Base-by-base conservation (phyloP, 2,329 filamentous ascomycete species). In the Colletotrichum sp. region DNA sequence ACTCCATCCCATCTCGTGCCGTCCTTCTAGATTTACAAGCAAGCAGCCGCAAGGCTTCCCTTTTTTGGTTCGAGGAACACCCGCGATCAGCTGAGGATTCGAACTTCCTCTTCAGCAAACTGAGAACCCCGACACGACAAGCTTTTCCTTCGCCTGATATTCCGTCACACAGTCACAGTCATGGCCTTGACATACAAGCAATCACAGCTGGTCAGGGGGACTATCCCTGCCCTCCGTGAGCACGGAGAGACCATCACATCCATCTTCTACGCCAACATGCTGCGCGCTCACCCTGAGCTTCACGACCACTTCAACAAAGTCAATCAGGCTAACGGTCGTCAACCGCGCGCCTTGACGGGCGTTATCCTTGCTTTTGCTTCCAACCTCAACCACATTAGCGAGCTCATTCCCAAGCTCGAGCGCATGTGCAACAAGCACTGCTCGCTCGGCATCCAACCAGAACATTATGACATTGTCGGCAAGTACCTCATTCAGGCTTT, bases 201-300 rank as follows among this genome's bases (percentile, higher is more conserved):
- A 84, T 86, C 89, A 71, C 84, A 88, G 66, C 88, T 93, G 79
- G 91, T 95, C 82, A 92, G 91, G 82, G 87, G 91, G 66, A 95
- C 93, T 8, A 90, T 94, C 73, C 93, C 93, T 3, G 88, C 92
- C 38, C 87, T 95, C 5, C 88, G 88, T 27, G 87, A 92, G 75
- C 90, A 95, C 80, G 94, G 94, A 80, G 87, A 89, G 76, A 86
- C 87, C 75, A 94, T 95, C 81, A 92, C 93, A 8, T 87, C 87
- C n/a, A 87, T 89, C 76, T 95, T 96, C 85, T 95, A 96, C 86
- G 86, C 87, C 75, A 91, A 90, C 79, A 90, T 95, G 86, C 85
- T 95, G 29, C 80, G 81, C 13, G 90, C 90, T 51, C 87, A 94
- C 74, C 93, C 93, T 0, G 88, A 91, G 58, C 88, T 95, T 36